A percentile compares a stretch with the other conserved stretches of the same genome.
Conservation (phyloP, 2,329 filamentous ascomycete species). For the Calonectria honghensis region DNA sequence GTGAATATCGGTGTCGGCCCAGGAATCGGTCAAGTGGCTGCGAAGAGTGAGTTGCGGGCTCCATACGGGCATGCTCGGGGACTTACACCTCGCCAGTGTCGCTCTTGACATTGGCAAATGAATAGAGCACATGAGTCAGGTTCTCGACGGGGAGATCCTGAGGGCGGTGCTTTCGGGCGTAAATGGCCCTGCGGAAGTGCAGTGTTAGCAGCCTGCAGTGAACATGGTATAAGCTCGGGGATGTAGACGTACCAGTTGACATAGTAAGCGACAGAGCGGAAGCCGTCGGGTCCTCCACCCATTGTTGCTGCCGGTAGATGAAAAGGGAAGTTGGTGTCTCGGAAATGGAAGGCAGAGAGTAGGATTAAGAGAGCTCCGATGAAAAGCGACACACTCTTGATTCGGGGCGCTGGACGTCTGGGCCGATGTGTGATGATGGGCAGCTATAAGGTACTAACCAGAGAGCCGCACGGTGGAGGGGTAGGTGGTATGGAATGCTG, state of each 20-base stretch:
- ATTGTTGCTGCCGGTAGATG: slow-evolving; percentile 55
- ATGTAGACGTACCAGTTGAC: slow-evolving; percentile 75
- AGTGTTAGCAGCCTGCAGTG: slow-evolving; percentile 43
- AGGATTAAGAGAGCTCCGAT: slow-evolving; percentile 39
- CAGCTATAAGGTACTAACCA: slow-evolving; percentile 19
- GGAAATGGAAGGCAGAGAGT: slow-evolving; percentile 41
- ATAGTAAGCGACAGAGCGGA: slow-evolving; percentile 82
- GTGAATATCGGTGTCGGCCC: slow-evolving; percentile 84
- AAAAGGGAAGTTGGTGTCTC: slow-evolving; percentile 23
- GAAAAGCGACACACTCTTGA: slow-evolving; percentile 32
- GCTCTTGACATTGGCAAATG: slow-evolving; percentile 89
- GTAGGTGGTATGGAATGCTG: slow-evolving; percentile 21
- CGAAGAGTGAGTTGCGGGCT: slow-evolving; percentile 32
- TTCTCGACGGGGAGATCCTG: slow-evolving; percentile 87
- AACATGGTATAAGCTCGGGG: slow-evolving; percentile 22
- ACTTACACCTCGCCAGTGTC: slow-evolving; percentile 86
- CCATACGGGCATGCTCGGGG: neutral
- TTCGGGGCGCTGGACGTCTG: slow-evolving; percentile 36
- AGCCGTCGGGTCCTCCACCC: slow-evolving; percentile 70
- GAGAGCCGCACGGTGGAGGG: slow-evolving; percentile 22
- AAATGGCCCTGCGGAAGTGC: slow-evolving; percentile 79
- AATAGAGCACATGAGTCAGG: slow-evolving; percentile 91
- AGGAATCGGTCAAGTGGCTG: slow-evolving; percentile 74
- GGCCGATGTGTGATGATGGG: slow-evolving; percentile 45
- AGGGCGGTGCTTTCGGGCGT: slow-evolving; percentile 88